A percentile compares a stretch with the other conserved stretches of the same genome.
These are phyloP conservation scores for Brassica nigra DNA, from an alignment of 345 rosid genomes.

Conservation along the genomic window DNA sequence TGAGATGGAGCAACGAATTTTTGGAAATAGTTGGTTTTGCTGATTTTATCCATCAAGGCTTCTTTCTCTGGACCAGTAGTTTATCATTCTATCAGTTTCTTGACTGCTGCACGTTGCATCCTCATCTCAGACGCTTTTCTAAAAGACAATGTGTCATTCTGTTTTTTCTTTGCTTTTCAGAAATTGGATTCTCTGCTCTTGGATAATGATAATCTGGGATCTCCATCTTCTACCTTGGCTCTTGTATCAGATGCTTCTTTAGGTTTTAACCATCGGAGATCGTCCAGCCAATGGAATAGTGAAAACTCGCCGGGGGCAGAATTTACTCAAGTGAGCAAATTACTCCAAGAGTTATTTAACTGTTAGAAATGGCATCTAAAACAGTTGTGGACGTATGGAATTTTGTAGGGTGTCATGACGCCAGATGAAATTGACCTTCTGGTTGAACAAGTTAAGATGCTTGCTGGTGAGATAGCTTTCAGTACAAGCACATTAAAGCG, in stretches of 20 bases:
- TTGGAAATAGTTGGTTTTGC: conserved; percentile 5
- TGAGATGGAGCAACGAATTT: conserved; percentile 9
- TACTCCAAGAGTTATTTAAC: conserved; percentile 4
- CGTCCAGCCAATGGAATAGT: conserved; percentile 78
- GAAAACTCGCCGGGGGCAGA: conserved; percentile 81
- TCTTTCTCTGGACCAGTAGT: neutral
- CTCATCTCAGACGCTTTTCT: conserved; percentile 11
- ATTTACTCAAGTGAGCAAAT: conserved; percentile 57
- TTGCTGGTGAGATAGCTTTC: conserved; percentile 97
- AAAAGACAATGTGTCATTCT: conserved; percentile 10
- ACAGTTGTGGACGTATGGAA: conserved; percentile 11
- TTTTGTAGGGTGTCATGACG: conserved; percentile 67
- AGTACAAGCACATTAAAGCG: conserved; percentile 94
- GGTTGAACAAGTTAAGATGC: conserved; percentile 98
- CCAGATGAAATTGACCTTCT: conserved; percentile 97
- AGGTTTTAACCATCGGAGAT: conserved; percentile 63
- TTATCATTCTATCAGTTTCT: neutral
- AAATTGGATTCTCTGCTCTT: conserved; percentile 60
- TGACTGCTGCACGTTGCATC: neutral
- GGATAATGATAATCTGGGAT: conserved; percentile 61
- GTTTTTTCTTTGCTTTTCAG: conserved; percentile 43
- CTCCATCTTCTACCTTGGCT: conserved; percentile 51
- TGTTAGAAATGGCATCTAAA: conserved; percentile 23
- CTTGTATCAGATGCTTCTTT: conserved; percentile 54
- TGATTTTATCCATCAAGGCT: conserved; percentile 18